Evolutionary conservation across 129 eudicot species (phyloP), one percentile per base, ranked within the genome.

Genomic region (Apium graveolens): DNA sequence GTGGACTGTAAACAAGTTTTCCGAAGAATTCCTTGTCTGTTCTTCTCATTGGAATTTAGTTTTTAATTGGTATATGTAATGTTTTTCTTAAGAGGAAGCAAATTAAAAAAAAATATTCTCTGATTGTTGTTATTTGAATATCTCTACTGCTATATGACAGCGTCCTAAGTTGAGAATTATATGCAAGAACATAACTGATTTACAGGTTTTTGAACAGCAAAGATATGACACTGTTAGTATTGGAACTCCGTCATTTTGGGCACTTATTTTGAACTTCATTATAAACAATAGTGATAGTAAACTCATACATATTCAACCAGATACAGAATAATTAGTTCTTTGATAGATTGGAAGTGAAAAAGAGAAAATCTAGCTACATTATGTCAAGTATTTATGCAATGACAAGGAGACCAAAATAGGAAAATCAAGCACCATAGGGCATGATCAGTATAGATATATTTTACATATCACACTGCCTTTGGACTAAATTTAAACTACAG

Each of bases 1-100:
- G 46, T 62, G 85, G 81, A 42, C 29, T 82, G 48, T 31, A 60
- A 57, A 31, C 49, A 60, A 76, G 74, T 53, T 53, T 48, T 21
- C 2, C 37, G n/a, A 24, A 71, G 32, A 11, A 53, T 17, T 32
- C 12, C 11, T 41, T 14, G 11, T 26, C 39, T 70, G n/a, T 80
- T n/a, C 11, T 51, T 32, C 21, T 10, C 17, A 0, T 76, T 53
- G 41, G 6, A 20, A 18, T 51, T 20, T 34, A 6, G 60, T 74
- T 48, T 32, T 75, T 31, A 29, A 32, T 75, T 46, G 11, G 32
- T n/a, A 38, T 2, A 37, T 53, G 70, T 5, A 60, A 38, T 21
- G n/a, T n/a, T n/a, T n/a, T n/a, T n/a, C n/a, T n/a, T n/a, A 70
- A 70, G 46, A 37, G 14, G 38, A 35, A 20, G n/a, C n/a, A n/a